A percentile compares a stretch with the other conserved stretches of the same genome.
Conservation (phyloP, 345 rosid genomes). For the Litchi chinensis region DNA sequence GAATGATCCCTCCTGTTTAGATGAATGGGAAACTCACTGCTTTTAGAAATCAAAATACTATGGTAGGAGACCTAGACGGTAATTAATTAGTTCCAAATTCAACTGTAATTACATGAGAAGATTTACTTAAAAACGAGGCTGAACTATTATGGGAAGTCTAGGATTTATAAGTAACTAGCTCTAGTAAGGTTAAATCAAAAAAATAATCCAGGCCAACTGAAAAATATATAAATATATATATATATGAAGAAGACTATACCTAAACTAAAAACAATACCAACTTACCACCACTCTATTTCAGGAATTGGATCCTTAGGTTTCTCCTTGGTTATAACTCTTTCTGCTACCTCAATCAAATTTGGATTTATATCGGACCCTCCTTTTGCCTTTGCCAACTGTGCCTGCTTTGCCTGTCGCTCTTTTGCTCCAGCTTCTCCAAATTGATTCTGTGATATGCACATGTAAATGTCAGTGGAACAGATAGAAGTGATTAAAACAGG, state of each 20-base stretch:
- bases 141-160: background rate
- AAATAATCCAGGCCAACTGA: background rate
- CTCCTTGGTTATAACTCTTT: slow-evolving; percentile 73
- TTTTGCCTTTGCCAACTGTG: slow-evolving; percentile 84
- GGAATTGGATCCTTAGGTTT: slow-evolving; percentile 82
- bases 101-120: background rate
- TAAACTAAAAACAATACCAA: slow-evolving; percentile 3
- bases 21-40: background rate
- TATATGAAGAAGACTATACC: background rate
- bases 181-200: background rate
- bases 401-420: slow-evolving; percentile 91
- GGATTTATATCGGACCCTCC: slow-evolving; percentile 86
- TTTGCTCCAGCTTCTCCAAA: slow-evolving; percentile 95
- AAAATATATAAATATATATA: no score
- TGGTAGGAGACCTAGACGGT: background rate
- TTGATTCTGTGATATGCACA: slow-evolving; percentile 57
- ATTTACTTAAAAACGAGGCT: background rate
- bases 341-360: slow-evolving; percentile 88
- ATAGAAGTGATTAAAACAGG: slow-evolving; percentile 8
- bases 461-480: slow-evolving; percentile 19
- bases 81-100: background rate
- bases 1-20: background rate
- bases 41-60: background rate
- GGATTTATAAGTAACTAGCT: background rate
- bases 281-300: slow-evolving; percentile 98